phyloP scores from a whole-genome alignment of 306 rosid genomes.

The Prunus kanzakura region DNA sequence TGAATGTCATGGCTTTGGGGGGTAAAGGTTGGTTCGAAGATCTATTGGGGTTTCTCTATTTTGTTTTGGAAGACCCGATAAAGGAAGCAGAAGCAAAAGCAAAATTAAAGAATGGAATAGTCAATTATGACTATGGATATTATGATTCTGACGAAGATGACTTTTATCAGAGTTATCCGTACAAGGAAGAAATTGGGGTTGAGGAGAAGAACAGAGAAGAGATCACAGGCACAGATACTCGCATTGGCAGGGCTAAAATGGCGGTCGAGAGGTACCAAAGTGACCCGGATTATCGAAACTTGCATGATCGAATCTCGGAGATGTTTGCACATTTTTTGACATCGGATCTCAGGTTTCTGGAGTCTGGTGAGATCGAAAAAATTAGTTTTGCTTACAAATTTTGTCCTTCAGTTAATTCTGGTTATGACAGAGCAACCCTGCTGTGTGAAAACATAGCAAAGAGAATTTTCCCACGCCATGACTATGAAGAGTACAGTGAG shows the following conservation, averaged over 20 bases:
- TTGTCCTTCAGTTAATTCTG: background rate
- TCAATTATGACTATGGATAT: too few relatives aligned
- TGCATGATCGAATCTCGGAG: background rate
- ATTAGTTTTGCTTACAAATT: background rate
- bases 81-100: background rate
- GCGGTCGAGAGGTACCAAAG: background rate
- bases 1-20: background rate
- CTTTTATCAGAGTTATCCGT: too few relatives aligned
- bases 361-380: background rate
- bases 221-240: background rate
- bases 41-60: background rate
- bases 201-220: background rate
- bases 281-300: background rate
- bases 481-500: background rate
- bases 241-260: background rate
- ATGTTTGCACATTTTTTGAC: background rate
- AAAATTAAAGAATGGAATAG: too few relatives aligned
- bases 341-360: background rate
- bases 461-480: background rate
- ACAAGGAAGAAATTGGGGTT: background rate
- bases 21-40: background rate
- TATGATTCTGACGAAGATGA: too few relatives aligned
- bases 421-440: background rate
- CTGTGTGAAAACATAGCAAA: conserved; percentile 1
- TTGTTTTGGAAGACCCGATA: background rate